Evolutionary conservation across 1,284 basidiomycete species (phyloP), one percentile per base, ranked within the genome.

Genomic region (Agroathelia rolfsii): DNA sequence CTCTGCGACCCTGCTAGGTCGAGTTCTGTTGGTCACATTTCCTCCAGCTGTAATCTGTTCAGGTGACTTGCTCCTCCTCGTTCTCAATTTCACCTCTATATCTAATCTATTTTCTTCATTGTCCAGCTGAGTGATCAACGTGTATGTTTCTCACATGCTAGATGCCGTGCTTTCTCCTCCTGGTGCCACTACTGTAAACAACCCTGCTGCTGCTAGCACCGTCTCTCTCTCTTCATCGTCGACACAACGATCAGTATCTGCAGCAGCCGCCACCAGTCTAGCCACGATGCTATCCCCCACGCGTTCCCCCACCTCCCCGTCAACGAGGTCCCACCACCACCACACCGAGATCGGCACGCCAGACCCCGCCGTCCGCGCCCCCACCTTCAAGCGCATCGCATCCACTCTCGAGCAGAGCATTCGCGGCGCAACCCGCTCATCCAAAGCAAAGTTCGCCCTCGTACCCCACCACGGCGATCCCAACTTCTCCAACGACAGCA

Each of bases 321-420:
- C 42, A 53, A 53, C 44, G 42, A 53, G 37, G 39, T 53, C 30
- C 45, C 57, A 18, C 44, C 48, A 32, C 41, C 55, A 8, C 44
- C 52, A 17, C 48, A 48, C 56, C 37, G 43, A 44, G 39, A 30
- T 45, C 46, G 32, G 36, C 46, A 44, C 40, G 41, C 24, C 20
- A 42, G 39, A 17, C 6, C 25, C 48, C 41, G 36, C 44, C 44
- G 29, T 50, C 35, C 44, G 45, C 29, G 28, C 46, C 7, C 46
- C 58, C 16, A 62, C 73, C 3, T 72, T 82, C 49, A 69, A 68
- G 43, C 72, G 76, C 25, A 56, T 82, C 34, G 71, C 73, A 33
- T 71, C 75, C 6, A 72, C 76, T 7, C 52, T 83, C 19, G 76
- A 78, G 45, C 72, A 78, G 42, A 75, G 69, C 43, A 42, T 83